Evolutionary conservation across 129 eudicot species (phyloP).

Genomic region (Artemisia annua): DNA sequence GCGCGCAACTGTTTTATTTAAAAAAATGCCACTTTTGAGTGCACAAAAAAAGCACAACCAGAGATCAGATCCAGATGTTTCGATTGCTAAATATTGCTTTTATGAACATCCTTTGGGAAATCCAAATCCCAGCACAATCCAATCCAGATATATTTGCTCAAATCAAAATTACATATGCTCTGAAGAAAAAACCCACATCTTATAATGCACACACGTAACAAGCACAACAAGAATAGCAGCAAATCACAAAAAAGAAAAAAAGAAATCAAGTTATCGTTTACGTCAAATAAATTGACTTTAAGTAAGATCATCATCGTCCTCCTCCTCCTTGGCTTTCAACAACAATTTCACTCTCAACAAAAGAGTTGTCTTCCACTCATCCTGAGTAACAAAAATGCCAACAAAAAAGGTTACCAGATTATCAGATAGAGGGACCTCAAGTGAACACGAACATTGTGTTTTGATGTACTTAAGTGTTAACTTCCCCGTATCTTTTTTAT

Average conservation of each 20-base stretch:
- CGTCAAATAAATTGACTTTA: constrained; percentile 8
- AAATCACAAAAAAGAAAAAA: not conserved
- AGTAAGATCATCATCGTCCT: constrained; percentile 52
- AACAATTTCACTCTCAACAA: constrained; percentile 47
- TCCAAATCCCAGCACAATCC: constrained; percentile 18
- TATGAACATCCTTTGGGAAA: constrained; percentile 11
- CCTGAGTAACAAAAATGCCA: constrained; percentile 31
- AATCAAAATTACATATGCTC: constrained; percentile 8
- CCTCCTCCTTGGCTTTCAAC: constrained; percentile 47
- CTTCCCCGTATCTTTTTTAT: not conserved
- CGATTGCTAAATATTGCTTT: not conserved
- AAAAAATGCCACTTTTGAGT: not conserved
- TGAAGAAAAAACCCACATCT: not conserved
- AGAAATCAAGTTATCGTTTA: not conserved
- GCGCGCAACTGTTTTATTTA: too few species aligned
- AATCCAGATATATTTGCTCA: constrained; percentile 19
- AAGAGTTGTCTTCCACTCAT: constrained; percentile 47
- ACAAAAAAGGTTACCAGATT: not conserved
- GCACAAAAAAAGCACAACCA: constrained; percentile 11
- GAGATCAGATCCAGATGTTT: constrained; percentile 1
- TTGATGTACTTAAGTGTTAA: not conserved
- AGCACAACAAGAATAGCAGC: not conserved
- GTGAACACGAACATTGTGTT: not conserved
- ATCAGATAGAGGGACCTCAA: not conserved
- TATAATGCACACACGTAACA: constrained; percentile 16